phyloP scores from a whole-genome alignment of 805 yeast genomes.

The Candida piceae region DNA sequence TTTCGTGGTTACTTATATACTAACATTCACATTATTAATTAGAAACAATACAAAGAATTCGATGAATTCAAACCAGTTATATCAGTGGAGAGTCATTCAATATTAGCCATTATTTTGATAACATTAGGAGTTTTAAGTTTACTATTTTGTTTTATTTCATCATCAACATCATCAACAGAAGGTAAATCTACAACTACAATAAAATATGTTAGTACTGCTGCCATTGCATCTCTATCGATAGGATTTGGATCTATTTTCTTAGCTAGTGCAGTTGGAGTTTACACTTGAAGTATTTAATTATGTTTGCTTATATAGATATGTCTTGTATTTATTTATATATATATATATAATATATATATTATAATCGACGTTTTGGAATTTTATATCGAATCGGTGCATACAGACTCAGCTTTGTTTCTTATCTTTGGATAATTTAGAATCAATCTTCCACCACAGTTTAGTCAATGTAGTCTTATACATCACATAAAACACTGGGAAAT shows the following conservation, averaged over 20 bases:
- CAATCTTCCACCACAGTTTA: conserved; percentile 9
- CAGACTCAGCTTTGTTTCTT: no score
- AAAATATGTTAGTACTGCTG: not conserved
- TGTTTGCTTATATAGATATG: no score
- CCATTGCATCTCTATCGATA: conserved; percentile 17
- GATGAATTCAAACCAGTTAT: conserved; percentile 7
- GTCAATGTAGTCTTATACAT: conserved; percentile 18
- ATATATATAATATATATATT: no score
- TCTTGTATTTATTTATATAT: no score
- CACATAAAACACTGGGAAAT: conserved; percentile 20
- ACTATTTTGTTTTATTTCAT: conserved; percentile 5
- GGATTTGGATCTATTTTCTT: conserved; percentile 28
- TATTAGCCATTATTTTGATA: conserved; percentile 12
- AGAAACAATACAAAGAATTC: conserved; percentile 7
- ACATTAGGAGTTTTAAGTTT: conserved; percentile 9
- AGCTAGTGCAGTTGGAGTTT: conserved; percentile 29
- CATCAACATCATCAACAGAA: not conserved
- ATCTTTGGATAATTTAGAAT: no score
- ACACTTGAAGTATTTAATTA: no score
- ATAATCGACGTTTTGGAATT: no score
- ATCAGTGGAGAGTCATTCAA: conserved; percentile 12
- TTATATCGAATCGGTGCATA: no score
- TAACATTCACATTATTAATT: conserved; percentile 1
- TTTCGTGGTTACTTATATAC: not conserved
- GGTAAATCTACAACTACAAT: no score